Conservation (phyloP, 805 yeast species). For the Scheffersomyces ergatensis region DNA sequence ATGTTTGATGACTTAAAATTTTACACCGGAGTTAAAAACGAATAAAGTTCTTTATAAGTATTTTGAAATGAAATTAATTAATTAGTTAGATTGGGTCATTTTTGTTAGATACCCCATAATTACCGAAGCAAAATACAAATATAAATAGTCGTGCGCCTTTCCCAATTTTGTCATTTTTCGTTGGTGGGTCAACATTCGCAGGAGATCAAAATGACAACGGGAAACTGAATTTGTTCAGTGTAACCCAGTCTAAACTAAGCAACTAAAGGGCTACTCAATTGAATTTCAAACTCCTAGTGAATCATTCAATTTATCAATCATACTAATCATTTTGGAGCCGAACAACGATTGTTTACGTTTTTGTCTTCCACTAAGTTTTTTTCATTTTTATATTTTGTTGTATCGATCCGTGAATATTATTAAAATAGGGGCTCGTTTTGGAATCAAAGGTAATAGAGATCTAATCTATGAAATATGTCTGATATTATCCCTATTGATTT, state of each 20-base stretch:
- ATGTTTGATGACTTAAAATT: no score
- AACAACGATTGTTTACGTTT: background rate
- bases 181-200: background rate
- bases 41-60: no score
- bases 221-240: background rate
- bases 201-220: background rate
- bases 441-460: background rate
- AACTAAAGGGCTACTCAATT: background rate
- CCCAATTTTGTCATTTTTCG: no score
- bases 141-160: no score
- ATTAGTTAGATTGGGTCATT: no score
- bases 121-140: no score
- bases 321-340: background rate
- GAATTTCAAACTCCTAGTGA: background rate
- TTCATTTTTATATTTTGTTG: background rate
- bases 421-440: background rate
- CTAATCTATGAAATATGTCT: slow-evolving; percentile 11
- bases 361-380: background rate
- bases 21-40: no score
- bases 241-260: background rate
- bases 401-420: background rate
- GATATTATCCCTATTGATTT: slow-evolving; percentile 91
- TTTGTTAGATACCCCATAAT: no score
- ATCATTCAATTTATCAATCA: background rate
- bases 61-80: no score